phyloP scores from a whole-genome alignment of 176 grass and related monocot genomes.

The Oryza glaberrima region DNA sequence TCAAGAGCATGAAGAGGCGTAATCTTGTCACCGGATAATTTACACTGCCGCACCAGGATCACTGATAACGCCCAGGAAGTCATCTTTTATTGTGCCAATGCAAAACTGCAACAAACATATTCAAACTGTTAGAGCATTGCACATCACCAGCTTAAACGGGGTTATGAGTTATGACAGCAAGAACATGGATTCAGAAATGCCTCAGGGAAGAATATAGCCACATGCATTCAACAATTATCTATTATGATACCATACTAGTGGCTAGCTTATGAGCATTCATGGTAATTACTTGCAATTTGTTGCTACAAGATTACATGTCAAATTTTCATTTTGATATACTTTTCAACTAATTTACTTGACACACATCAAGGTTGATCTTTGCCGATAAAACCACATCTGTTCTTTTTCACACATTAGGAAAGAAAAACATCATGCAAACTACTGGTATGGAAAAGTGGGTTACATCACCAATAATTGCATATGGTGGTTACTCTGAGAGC shows the following conservation, averaged over 20 bases:
- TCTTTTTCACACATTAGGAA: neutral
- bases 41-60: conserved; percentile 81
- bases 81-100: conserved; percentile 96
- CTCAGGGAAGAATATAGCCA: neutral
- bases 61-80: conserved; percentile 92
- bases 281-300: neutral
- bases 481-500: neutral
- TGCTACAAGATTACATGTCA: neutral
- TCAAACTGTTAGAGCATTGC: conserved; percentile 19
- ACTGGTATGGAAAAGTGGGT: neutral
- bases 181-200: neutral
- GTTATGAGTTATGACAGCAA: neutral
- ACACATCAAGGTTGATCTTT: neutral
- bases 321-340: neutral
- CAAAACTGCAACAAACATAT: conserved; percentile 70
- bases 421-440: neutral
- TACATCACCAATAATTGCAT: neutral
- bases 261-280: neutral
- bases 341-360: neutral
- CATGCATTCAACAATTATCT: neutral
- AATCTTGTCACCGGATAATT: conserved; percentile 19
- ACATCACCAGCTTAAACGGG: neutral
- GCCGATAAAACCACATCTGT: neutral
- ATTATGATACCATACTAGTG: neutral
- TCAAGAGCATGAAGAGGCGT: neutral